phyloP scores from a whole-genome alignment of 1,139 yeast genomes.

The Sugiyamaella xylanicola region DNA sequence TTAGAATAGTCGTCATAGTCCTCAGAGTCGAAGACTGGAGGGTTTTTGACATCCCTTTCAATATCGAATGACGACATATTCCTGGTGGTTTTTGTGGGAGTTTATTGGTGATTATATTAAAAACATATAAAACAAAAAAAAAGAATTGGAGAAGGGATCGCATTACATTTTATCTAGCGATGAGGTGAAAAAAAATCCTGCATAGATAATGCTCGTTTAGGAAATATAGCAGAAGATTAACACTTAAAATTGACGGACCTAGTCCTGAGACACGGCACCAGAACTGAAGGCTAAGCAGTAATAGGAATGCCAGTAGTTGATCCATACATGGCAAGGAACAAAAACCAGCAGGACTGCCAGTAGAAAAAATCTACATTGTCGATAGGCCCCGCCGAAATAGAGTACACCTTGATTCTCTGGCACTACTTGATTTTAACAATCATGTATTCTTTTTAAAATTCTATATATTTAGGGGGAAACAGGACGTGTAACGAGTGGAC shows the following conservation, averaged over 20 bases:
- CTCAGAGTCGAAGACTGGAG: slow-evolving; percentile 5
- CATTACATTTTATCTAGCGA: neutral
- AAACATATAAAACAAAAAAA: neutral
- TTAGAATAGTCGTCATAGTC: slow-evolving; percentile 3
- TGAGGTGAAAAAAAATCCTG: neutral
- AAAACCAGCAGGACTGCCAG: neutral
- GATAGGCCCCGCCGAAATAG: too few species aligned
- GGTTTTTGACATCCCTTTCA: slow-evolving; percentile 11
- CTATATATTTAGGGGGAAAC: too few species aligned
- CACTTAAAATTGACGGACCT: neutral
- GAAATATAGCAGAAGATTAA: neutral
- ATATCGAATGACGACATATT: slow-evolving; percentile 14
- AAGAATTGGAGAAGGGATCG: neutral
- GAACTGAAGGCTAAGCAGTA: neutral
- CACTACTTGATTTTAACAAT: too few species aligned
- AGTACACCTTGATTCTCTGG: too few species aligned
- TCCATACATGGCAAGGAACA: neutral
- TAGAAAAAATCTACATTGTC: neutral
- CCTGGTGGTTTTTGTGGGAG: neutral
- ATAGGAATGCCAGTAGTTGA: neutral
- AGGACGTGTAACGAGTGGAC: too few species aligned
- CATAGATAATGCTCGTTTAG: neutral
- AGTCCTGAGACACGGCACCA: neutral
- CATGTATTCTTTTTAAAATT: too few species aligned
- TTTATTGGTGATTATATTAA: neutral